A percentile compares a stretch with the other conserved stretches of the same genome.
Evolutionary conservation across 2,329 filamentous ascomycete species (phyloP).

Genomic region (Alternaria arborescens): DNA sequence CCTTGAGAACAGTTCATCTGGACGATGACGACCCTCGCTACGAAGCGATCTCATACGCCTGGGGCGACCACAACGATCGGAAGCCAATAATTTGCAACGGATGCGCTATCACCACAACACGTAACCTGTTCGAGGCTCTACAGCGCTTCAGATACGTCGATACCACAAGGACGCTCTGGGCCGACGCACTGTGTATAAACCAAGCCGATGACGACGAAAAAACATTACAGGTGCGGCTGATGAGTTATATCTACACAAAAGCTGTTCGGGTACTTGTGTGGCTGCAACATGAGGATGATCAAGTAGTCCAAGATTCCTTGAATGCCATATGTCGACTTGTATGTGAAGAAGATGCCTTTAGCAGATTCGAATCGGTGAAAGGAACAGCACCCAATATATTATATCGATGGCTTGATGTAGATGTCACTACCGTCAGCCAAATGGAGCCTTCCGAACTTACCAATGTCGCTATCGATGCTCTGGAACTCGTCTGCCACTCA

Average conservation of each 20-base stretch:
- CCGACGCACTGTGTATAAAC: constrained; percentile 44
- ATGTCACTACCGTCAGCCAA: neutral
- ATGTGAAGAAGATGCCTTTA: neutral
- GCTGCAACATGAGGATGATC: neutral
- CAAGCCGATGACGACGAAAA: constrained; percentile 42
- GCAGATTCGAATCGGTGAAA: too few relatives aligned
- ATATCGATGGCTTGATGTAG: neutral
- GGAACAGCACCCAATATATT: too few relatives aligned
- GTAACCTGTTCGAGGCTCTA: constrained; percentile 12
- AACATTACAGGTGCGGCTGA: constrained; percentile 43
- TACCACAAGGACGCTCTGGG: constrained; percentile 27
- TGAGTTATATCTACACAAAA: constrained; percentile 18
- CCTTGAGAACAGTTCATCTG: neutral
- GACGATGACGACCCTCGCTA: neutral
- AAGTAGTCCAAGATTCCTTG: neutral
- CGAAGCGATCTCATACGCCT: constrained; percentile 24
- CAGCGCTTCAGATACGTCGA: neutral
- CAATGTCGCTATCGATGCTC: neutral
- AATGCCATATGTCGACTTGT: neutral
- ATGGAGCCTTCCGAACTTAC: neutral
- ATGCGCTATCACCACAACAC: neutral
- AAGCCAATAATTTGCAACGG: neutral
- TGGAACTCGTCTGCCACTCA: neutral
- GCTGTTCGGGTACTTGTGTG: constrained; percentile 4
- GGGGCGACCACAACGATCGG: constrained; percentile 8